Conservation (phyloP, 306 rosid species). For the Lathyrus aphaca region DNA sequence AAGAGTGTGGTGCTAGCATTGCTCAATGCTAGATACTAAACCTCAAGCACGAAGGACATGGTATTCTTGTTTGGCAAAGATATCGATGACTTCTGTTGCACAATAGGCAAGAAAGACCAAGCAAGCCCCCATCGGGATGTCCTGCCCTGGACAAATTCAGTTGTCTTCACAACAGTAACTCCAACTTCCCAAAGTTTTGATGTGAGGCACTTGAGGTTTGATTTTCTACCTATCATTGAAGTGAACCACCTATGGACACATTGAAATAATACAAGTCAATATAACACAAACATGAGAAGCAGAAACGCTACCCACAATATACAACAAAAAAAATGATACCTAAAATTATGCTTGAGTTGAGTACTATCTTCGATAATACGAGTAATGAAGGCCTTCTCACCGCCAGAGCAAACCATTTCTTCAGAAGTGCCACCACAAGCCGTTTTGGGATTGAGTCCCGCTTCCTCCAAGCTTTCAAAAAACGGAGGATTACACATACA, state of each 20-base stretch:
- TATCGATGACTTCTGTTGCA: constrained; percentile 50
- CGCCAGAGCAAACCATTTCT: constrained; percentile 93
- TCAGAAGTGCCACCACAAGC: constrained; percentile 77
- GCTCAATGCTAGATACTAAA: neutral
- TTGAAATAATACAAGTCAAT: constrained; percentile 23
- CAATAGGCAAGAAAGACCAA: constrained; percentile 83
- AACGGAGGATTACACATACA: constrained; percentile 98
- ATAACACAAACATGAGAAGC: constrained; percentile 11
- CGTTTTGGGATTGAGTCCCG: constrained; percentile 88
- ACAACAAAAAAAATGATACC: constrained; percentile 45
- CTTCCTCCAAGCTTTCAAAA: constrained; percentile 82
- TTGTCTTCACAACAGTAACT: constrained; percentile 77
- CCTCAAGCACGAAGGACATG: constrained; percentile 74
- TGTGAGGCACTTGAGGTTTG: constrained; percentile 55
- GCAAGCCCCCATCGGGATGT: constrained; percentile 91
- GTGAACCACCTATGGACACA: constrained; percentile 76
- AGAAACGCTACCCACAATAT: neutral
- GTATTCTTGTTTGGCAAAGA: constrained; percentile 57
- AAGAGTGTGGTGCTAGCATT: neutral
- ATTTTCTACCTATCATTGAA: constrained; percentile 77
- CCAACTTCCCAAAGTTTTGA: constrained; percentile 85
- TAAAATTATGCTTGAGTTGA: constrained; percentile 58
- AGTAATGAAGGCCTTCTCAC: constrained; percentile 79
- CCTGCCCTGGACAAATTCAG: constrained; percentile 90
- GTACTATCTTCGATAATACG: constrained; percentile 80